Conservation (phyloP, 345 rosid species). For the Hypericum androsaemum region DNA sequence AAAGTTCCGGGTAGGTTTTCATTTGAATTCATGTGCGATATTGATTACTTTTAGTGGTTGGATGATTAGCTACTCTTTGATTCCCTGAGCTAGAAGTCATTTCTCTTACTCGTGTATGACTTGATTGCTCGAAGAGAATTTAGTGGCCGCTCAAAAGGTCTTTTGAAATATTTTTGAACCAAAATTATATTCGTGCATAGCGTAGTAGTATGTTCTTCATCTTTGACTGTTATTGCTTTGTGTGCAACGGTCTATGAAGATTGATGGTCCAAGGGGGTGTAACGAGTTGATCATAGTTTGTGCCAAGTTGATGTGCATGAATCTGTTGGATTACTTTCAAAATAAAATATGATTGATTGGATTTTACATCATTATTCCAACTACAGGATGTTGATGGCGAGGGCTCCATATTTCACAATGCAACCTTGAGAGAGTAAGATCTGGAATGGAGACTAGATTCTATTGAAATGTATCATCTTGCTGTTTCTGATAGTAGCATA, state of each 20-base stretch:
- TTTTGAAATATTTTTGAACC: too few relatives aligned
- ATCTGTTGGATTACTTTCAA: background rate
- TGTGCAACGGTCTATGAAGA: too few relatives aligned
- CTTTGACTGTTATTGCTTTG: too few relatives aligned
- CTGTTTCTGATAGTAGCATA: constrained; percentile 18
- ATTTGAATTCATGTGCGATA: background rate
- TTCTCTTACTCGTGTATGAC: too few relatives aligned
- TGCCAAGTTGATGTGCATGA: background rate
- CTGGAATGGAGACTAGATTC: constrained; percentile 5
- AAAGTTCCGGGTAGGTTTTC: constrained; percentile 54
- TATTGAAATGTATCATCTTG: background rate
- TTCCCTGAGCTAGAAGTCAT: too few relatives aligned
- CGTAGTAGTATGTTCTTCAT: too few relatives aligned
- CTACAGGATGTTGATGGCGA: constrained; percentile 74
- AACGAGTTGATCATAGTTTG: background rate
- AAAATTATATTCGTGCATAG: too few relatives aligned
- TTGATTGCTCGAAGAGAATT: too few relatives aligned
- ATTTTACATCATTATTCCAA: constrained; percentile 11
- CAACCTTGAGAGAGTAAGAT: constrained; percentile 85
- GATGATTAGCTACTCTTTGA: too few relatives aligned
- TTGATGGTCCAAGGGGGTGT: too few relatives aligned
- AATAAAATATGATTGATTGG: constrained; percentile 7
- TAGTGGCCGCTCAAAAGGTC: too few relatives aligned
- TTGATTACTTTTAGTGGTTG: too few relatives aligned
- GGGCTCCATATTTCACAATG: constrained; percentile 81